Evolutionary conservation across 108 stramenopile genomes (phyloP).

Genomic region (Cyclotella atomus): DNA sequence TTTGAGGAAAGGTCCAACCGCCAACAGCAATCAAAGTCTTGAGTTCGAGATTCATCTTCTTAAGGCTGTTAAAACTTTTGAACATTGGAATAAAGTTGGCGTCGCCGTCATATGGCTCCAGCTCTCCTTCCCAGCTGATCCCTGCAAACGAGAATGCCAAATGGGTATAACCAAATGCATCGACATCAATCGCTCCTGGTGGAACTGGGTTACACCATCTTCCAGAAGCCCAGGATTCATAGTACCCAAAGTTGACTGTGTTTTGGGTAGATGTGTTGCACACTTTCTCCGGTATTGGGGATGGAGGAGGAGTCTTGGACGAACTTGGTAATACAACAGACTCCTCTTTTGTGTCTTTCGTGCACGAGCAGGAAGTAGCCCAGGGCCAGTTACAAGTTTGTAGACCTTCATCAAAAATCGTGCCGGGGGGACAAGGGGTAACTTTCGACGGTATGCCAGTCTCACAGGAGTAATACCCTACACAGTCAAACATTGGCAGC

Average conservation of each 20-base stretch:
- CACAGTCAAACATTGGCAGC: constrained; percentile 13
- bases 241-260: constrained; percentile 36
- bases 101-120: constrained; percentile 27
- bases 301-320: background rate
- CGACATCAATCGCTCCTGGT: constrained; percentile 18
- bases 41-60: constrained; percentile 19
- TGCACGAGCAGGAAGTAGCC: constrained; percentile 11
- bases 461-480: constrained; percentile 19
- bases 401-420: constrained; percentile 16
- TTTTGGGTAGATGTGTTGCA: background rate
- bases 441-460: background rate
- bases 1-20: constrained; percentile 23
- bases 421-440: constrained; percentile 1
- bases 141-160: constrained; percentile 26
- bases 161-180: constrained; percentile 30
- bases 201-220: constrained; percentile 22
- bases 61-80: constrained; percentile 16
- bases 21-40: constrained; percentile 36
- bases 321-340: background rate
- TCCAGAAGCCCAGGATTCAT: constrained; percentile 23
- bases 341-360: background rate
- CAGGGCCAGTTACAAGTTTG: constrained; percentile 22
- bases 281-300: background rate
- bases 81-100: constrained; percentile 1
- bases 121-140: background rate